These are phyloP conservation scores for Thelephora aurantiotincta DNA, from an alignment of 768 basidiomycete species.

Conservation along the genomic window DNA sequence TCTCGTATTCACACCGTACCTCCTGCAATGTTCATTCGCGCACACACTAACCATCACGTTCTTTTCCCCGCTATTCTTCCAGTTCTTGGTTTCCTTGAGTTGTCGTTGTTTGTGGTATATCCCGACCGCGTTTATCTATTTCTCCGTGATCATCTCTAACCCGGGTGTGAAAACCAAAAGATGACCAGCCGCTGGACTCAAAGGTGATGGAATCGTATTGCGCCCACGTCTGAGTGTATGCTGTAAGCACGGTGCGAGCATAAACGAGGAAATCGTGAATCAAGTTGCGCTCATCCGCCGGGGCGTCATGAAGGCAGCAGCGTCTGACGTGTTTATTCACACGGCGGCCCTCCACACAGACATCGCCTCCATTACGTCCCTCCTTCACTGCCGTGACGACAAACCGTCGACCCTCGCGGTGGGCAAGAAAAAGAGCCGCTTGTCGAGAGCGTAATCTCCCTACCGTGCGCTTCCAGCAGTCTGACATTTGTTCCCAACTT, in stretches of 20 bases:
- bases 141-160: neutral
- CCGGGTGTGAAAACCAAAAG: too few species aligned
- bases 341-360: slow-evolving; percentile 10
- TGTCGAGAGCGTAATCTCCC: slow-evolving; percentile 7
- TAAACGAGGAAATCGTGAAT: too few species aligned
- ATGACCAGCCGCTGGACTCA: neutral
- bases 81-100: neutral
- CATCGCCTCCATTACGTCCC: neutral
- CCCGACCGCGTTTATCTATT: neutral
- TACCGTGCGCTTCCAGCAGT: slow-evolving; percentile 5
- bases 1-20: slow-evolving; percentile 21
- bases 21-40: slow-evolving; percentile 8
- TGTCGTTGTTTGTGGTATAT: neutral
- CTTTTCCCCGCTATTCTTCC: neutral
- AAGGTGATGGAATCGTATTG: neutral
- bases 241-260: too few species aligned
- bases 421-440: neutral
- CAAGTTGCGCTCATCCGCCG: neutral
- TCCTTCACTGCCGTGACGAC: neutral
- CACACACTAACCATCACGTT: neutral
- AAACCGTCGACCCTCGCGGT: neutral
- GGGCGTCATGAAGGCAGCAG: slow-evolving; percentile 1
- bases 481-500: slow-evolving; percentile 3
- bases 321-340: slow-evolving; percentile 12
- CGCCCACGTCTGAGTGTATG: too few species aligned